phyloP scores from a whole-genome alignment of 2,329 filamentous ascomycete species.

The Aspergillus novoparasiticus region DNA sequence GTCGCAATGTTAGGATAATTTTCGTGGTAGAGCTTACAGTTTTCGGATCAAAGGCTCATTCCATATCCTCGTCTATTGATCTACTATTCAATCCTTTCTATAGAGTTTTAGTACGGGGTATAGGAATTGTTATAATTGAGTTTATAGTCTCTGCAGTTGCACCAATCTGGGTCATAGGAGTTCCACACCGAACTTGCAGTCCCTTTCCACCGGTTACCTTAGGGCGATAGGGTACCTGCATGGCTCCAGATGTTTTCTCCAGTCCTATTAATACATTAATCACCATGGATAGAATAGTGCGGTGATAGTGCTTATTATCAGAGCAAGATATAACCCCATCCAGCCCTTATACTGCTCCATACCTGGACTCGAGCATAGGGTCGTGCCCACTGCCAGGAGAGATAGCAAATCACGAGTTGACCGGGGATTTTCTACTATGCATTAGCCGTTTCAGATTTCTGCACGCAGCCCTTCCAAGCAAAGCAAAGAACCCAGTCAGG shows the following conservation, averaged over 20 bases:
- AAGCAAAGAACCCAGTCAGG: constrained; percentile 1
- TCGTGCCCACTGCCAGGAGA: neutral
- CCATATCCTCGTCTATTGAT: neutral
- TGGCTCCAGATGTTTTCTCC: constrained; percentile 2
- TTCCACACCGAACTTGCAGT: neutral
- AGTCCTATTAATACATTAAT: neutral
- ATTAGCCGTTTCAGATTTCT: constrained; percentile 14
- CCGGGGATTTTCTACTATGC: neutral
- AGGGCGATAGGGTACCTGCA: constrained; percentile 10
- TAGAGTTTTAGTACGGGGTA: neutral
- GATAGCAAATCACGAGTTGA: constrained; percentile 8
- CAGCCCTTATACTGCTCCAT: neutral
- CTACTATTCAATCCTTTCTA: neutral
- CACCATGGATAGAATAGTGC: neutral
- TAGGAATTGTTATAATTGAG: neutral
- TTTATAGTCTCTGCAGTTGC: neutral
- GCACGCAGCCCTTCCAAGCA: constrained; percentile 11
- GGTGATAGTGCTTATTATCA: neutral
- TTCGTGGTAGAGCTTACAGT: neutral
- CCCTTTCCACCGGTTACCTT: neutral
- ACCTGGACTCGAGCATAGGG: neutral
- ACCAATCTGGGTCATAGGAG: neutral
- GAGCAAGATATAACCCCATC: neutral
- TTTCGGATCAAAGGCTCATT: neutral
- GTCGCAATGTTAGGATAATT: neutral